These are phyloP conservation scores for Oryza glaberrima DNA, from an alignment of 176 grass and related monocot species.

Conservation along the genomic window DNA sequence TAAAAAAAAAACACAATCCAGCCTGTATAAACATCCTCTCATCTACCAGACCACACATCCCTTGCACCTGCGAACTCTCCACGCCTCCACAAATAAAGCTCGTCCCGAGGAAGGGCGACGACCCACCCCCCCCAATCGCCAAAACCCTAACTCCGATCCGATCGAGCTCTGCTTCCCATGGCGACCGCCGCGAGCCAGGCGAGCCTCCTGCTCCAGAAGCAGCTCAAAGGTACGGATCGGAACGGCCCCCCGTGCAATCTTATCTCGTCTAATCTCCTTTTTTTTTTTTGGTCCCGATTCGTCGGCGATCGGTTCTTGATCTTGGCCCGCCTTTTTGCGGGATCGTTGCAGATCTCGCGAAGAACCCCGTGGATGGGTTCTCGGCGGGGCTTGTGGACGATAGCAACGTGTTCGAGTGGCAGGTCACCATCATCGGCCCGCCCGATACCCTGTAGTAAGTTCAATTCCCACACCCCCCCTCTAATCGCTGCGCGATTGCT, in stretches of 20 bases:
- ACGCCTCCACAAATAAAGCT: constrained; percentile 58
- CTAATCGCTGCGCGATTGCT: constrained; percentile 9
- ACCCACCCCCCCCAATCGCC: constrained; percentile 22
- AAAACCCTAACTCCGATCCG: constrained; percentile 63
- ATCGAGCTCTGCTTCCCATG: constrained; percentile 65
- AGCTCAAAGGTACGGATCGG: constrained; percentile 83
- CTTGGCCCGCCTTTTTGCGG: not conserved
- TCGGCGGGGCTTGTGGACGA: constrained; percentile 75
- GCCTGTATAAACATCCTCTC: not conserved
- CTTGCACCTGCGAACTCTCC: constrained; percentile 34
- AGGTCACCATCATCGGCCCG: constrained; percentile 86
- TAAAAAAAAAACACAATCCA: constrained; percentile 29
- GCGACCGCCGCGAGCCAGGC: constrained; percentile 67
- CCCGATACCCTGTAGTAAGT: constrained; percentile 87
- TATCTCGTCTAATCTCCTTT: not conserved
- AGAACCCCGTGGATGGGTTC: constrained; percentile 75
- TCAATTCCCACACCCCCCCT: not conserved
- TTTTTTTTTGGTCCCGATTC: constrained; percentile 24
- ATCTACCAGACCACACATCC: constrained; percentile 31
- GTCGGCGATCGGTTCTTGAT: constrained; percentile 39
- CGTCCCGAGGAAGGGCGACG: constrained; percentile 46
- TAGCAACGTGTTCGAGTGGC: constrained; percentile 74
- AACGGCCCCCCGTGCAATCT: not conserved
- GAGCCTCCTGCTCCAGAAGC: constrained; percentile 91
- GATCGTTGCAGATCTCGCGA: constrained; percentile 60